phyloP scores from a whole-genome alignment of 108 stramenopile genomes.

The Nannochloropsis salina region DNA sequence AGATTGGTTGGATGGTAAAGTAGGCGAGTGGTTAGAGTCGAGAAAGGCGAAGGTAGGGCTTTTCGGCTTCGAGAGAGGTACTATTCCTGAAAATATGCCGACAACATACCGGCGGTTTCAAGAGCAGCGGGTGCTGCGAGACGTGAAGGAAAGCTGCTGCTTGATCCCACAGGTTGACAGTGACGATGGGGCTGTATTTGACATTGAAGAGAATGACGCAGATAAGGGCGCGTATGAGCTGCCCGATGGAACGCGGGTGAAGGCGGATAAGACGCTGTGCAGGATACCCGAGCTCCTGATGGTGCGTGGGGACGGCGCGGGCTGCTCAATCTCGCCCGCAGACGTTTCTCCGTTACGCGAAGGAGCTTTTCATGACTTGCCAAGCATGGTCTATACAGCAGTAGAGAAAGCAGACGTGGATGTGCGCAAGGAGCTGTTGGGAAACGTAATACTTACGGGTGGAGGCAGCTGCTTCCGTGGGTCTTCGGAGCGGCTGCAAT shows the following conservation, averaged over 20 bases:
- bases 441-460: constrained; percentile 51
- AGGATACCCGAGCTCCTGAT: constrained; percentile 14
- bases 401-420: constrained; percentile 51
- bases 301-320: not conserved
- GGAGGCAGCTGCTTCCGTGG: constrained; percentile 43
- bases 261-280: constrained; percentile 18
- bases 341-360: not conserved
- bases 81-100: not conserved
- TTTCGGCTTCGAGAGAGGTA: not conserved
- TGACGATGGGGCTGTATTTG: constrained; percentile 20
- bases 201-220: not conserved
- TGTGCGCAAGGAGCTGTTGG: constrained; percentile 52
- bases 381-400: constrained; percentile 24
- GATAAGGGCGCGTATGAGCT: constrained; percentile 20
- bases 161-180: constrained; percentile 14
- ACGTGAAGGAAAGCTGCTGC: constrained; percentile 3
- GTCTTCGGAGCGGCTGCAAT: constrained; percentile 38
- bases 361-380: not conserved
- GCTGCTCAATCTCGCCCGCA: not conserved
- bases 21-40: constrained; percentile 19
- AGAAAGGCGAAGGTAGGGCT: not conserved
- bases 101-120: not conserved
- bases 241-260: constrained; percentile 35
- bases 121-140: not conserved
- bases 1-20: constrained; percentile 31